A percentile compares a stretch with the other conserved stretches of the same genome.
Conservation (phyloP, 129 eudicot species). For the Glebionis coronaria region DNA sequence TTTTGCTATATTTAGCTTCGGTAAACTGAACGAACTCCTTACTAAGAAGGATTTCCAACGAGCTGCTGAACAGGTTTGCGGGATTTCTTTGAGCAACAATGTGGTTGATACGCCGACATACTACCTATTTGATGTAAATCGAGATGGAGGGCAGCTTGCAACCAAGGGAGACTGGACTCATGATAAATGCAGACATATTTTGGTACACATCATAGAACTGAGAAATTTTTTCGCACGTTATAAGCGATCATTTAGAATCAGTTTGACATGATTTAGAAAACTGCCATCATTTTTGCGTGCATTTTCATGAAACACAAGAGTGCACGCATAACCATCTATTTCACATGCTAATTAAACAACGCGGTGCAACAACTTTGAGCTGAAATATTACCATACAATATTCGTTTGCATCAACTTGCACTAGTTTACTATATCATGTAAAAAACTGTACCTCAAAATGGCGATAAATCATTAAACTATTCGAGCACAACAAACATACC, state of each 20-base stretch:
- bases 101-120: too few relatives aligned
- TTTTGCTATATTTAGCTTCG: too few relatives aligned
- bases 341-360: too few relatives aligned
- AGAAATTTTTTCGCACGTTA: background rate
- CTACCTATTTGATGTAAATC: constrained; percentile 68
- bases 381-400: background rate
- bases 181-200: background rate
- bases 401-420: too few relatives aligned
- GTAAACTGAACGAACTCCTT: too few relatives aligned
- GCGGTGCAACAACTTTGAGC: background rate
- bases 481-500: background rate
- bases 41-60: too few relatives aligned
- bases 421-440: too few relatives aligned
- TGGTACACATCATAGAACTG: background rate
- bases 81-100: constrained; percentile 52
- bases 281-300: too few relatives aligned
- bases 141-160: constrained; percentile 53
- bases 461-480: background rate
- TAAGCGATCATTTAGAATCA: too few relatives aligned
- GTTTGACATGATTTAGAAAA: too few relatives aligned
- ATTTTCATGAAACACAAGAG: too few relatives aligned
- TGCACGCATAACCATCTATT: too few relatives aligned
- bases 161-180: constrained; percentile 44
- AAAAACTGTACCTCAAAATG: constrained; percentile 14
- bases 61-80: constrained; percentile 77